Conservation (phyloP, 1,284 basidiomycete genomes). For the Boletus subluridellus region DNA sequence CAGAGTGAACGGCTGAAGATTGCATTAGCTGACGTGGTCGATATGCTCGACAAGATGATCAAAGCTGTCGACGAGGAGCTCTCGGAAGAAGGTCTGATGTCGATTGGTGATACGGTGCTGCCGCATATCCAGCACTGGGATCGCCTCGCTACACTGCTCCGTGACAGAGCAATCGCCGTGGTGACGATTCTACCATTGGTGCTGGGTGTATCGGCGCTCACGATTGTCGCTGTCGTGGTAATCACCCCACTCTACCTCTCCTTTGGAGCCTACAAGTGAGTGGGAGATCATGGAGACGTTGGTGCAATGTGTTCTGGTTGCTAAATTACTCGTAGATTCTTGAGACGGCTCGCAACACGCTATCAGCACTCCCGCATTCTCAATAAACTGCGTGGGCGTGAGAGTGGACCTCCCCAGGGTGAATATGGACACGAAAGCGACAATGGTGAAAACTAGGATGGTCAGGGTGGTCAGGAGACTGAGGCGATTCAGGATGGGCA, state of each 20-base stretch:
- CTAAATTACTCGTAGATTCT: neutral
- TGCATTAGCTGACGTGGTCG: conserved; percentile 10
- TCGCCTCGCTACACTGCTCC: neutral
- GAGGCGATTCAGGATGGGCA: neutral
- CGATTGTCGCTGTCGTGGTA: neutral
- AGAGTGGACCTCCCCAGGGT: neutral
- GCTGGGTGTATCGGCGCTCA: neutral
- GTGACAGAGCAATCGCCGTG: neutral
- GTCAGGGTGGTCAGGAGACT: neutral
- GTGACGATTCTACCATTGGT: neutral
- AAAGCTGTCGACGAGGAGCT: conserved; percentile 16
- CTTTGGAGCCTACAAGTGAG: neutral
- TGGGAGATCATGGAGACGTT: neutral
- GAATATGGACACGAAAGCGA: neutral
- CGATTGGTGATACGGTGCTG: conserved; percentile 9
- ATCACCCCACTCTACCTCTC: neutral
- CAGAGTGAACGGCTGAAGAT: neutral
- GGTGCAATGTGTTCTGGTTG: neutral
- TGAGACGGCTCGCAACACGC: neutral
- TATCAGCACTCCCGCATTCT: neutral
- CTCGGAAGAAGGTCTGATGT: conserved; percentile 16
- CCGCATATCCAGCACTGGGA: conserved; percentile 15
- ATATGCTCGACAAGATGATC: conserved; percentile 22
- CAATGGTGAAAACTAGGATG: neutral
- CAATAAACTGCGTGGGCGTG: neutral